These are phyloP conservation scores for Retiboletus flavoniger DNA, from an alignment of 1,284 basidiomycete species.

Conservation along the genomic window DNA sequence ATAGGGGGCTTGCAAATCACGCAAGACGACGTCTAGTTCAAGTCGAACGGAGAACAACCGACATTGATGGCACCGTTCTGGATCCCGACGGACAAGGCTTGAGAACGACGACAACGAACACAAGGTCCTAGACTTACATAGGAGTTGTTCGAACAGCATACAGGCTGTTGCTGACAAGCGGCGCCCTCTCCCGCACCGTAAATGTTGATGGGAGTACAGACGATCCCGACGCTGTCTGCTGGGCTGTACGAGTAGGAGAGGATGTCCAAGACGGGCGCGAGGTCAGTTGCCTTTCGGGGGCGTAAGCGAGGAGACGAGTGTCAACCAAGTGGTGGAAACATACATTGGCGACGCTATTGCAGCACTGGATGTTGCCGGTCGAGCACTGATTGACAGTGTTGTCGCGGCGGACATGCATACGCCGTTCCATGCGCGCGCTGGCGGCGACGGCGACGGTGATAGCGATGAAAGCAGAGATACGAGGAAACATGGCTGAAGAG, in stretches of 20 bases:
- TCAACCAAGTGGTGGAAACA: conserved; percentile 2
- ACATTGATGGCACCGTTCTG: conserved; percentile 23
- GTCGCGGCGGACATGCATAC: conserved; percentile 6
- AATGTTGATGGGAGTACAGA: conserved; percentile 26
- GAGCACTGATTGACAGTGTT: conserved; percentile 9
- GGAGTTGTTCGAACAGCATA: conserved; percentile 20
- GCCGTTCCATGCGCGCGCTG: conserved; percentile 27
- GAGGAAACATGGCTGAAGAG: conserved; percentile 21
- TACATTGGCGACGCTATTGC: conserved; percentile 21
- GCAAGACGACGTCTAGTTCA: conserved; percentile 15
- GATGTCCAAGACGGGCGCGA: conserved; percentile 13
- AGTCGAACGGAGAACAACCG: conserved; percentile 28
- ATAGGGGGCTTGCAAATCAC: not conserved
- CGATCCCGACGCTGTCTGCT: conserved; percentile 24
- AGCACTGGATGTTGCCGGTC: conserved; percentile 21
- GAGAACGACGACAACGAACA: not conserved
- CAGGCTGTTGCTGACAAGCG: conserved; percentile 24
- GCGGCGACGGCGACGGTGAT: conserved; percentile 15
- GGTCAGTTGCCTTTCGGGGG: conserved; percentile 7
- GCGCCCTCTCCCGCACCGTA: conserved; percentile 23
- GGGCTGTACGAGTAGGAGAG: conserved; percentile 18
- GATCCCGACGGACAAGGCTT: not conserved
- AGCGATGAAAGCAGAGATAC: conserved; percentile 18
- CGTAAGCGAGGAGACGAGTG: not conserved
- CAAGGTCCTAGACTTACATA: conserved; percentile 14